These are phyloP conservation scores for Salix caprea DNA, from an alignment of 345 rosid genomes.

Conservation along the genomic window DNA sequence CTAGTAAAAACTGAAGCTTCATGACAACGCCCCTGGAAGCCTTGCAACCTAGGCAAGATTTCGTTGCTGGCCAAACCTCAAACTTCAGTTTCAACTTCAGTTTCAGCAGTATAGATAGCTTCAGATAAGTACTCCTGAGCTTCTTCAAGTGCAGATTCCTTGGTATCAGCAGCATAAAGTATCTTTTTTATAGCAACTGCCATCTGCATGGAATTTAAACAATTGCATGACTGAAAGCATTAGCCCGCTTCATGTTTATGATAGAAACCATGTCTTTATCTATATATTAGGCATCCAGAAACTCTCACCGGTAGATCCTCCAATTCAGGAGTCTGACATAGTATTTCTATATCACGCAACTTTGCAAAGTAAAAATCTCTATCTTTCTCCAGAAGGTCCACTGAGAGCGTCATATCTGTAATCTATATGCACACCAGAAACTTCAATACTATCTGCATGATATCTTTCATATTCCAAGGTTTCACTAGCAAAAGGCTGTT, in stretches of 20 bases:
- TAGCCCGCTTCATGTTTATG: not conserved
- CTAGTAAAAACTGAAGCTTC: no score
- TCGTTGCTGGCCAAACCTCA: slow-evolving; percentile 15
- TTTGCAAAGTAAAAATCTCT: slow-evolving; percentile 91
- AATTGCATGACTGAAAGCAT: not conserved
- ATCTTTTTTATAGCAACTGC: slow-evolving; percentile 77
- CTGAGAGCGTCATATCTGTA: slow-evolving; percentile 65
- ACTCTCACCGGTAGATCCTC: slow-evolving; percentile 64
- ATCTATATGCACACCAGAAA: slow-evolving; percentile 38
- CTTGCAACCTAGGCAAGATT: not conserved
- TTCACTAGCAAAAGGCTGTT: not conserved
- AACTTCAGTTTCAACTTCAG: slow-evolving; percentile 29
- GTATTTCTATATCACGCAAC: slow-evolving; percentile 76
- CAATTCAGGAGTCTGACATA: slow-evolving; percentile 69
- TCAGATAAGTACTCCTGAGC: slow-evolving; percentile 63
- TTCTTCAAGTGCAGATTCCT: slow-evolving; percentile 75
- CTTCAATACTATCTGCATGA: not conserved
- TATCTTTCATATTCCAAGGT: not conserved
- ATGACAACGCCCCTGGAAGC: not conserved
- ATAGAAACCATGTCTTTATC: not conserved
- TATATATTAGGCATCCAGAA: not conserved
- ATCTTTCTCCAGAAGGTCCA: slow-evolving; percentile 78
- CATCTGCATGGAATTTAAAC: slow-evolving; percentile 43
- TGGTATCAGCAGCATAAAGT: slow-evolving; percentile 75
- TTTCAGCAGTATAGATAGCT: slow-evolving; percentile 31